Evolutionary conservation across 1,284 basidiomycete species (phyloP).

Genomic region (Ceratobasidium theobromae): DNA sequence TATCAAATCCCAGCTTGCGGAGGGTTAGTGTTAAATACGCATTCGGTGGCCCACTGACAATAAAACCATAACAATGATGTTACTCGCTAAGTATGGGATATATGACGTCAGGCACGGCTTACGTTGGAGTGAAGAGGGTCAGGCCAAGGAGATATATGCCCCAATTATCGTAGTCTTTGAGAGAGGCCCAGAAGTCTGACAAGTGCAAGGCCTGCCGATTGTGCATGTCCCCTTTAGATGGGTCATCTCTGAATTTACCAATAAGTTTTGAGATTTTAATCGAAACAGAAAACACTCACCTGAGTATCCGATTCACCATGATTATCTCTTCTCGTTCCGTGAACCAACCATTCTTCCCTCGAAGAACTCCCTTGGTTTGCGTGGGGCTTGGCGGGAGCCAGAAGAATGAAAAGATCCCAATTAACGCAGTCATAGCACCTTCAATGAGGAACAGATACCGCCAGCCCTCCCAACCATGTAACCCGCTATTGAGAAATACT

Average conservation of each 20-base stretch:
- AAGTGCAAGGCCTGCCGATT: conserved; percentile 68
- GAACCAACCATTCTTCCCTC: conserved; percentile 68
- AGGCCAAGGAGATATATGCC: conserved; percentile 52
- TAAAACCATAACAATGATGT: too few species aligned
- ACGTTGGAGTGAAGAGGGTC: conserved; percentile 14
- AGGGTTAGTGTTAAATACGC: conserved; percentile 42
- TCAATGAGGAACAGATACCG: conserved; percentile 41
- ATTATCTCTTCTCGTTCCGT: conserved; percentile 52
- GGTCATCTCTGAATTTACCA: conserved; percentile 58
- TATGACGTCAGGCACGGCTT: background rate
- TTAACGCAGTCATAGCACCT: conserved; percentile 34
- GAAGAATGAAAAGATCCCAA: conserved; percentile 51
- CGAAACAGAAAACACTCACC: background rate
- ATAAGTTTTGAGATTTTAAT: conserved; percentile 49
- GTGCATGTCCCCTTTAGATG: conserved; percentile 70
- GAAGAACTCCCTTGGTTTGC: conserved; percentile 64
- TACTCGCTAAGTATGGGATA: background rate
- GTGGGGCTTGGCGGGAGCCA: conserved; percentile 69
- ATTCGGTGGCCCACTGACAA: conserved; percentile 35
- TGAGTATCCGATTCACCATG: conserved; percentile 58
- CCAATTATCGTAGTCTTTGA: conserved; percentile 70
- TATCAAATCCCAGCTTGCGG: conserved; percentile 41
- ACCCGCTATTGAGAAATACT: background rate
- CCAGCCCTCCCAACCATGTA: conserved; percentile 34
- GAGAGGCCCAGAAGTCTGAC: conserved; percentile 55